A percentile compares a stretch with the other conserved stretches of the same genome.
phyloP scores from a whole-genome alignment of 139 green algal genomes.

The Penium margaritaceum region DNA sequence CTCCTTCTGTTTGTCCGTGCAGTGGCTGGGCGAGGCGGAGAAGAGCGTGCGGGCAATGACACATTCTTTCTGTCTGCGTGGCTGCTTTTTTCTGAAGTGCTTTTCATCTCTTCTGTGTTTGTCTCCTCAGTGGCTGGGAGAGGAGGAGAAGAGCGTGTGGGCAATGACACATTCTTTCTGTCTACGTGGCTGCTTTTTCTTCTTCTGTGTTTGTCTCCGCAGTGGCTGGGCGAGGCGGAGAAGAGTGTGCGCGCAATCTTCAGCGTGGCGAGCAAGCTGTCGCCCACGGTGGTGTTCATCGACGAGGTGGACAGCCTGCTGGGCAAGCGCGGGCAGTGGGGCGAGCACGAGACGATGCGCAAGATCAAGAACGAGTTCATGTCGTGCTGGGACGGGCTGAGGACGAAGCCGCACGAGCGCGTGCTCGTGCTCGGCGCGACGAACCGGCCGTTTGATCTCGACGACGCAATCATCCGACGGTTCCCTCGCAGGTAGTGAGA shows the following conservation, averaged over 20 bases:
- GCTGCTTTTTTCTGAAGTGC: too few species aligned
- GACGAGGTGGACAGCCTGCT: constrained; percentile 50
- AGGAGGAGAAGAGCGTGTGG: neutral
- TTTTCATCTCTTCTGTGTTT: too few species aligned
- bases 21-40: neutral
- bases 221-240: constrained; percentile 49
- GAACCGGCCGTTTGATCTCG: constrained; percentile 68
- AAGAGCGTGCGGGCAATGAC: too few species aligned
- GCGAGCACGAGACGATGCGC: constrained; percentile 64
- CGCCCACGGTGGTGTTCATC: constrained; percentile 35
- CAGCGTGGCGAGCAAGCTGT: constrained; percentile 36
- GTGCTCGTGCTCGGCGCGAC: constrained; percentile 65
- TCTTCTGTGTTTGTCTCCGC: neutral
- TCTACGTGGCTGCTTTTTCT: neutral
- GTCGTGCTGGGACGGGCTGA: constrained; percentile 61
- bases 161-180: neutral
- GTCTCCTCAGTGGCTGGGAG: neutral
- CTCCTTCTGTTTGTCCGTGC: too few species aligned
- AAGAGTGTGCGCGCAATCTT: constrained; percentile 38
- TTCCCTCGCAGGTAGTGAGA: constrained; percentile 51
- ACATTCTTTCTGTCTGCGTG: too few species aligned
- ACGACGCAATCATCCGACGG: constrained; percentile 65
- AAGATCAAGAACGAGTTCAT: constrained; percentile 75
- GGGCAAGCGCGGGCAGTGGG: constrained; percentile 32
- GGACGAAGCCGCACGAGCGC: constrained; percentile 50